These are phyloP conservation scores for Helicostylum pulchrum DNA, from an alignment of 192 early-diverging fungal species.

Conservation along the genomic window DNA sequence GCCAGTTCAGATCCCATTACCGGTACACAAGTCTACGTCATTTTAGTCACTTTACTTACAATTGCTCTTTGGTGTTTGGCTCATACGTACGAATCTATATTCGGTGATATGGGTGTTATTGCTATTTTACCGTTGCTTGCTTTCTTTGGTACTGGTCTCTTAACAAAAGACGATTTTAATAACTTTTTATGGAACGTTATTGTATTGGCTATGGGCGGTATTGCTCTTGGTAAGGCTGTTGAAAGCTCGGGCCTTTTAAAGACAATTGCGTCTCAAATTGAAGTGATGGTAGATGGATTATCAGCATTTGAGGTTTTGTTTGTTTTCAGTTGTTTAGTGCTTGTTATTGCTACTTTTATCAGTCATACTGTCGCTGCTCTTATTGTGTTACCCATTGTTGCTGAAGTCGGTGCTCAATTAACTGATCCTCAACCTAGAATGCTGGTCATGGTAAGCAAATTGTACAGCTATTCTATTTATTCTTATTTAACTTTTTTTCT, in stretches of 20 bases:
- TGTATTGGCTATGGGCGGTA: slow-evolving; percentile 92
- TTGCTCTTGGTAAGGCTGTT: slow-evolving; percentile 90
- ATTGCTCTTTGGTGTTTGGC: slow-evolving; percentile 91
- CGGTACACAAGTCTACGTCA: slow-evolving; percentile 73
- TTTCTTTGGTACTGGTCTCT: slow-evolving; percentile 86
- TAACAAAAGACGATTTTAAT: slow-evolving; percentile 97
- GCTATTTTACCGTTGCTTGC: slow-evolving; percentile 87
- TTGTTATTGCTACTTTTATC: slow-evolving; percentile 89
- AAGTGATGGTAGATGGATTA: slow-evolving; percentile 58
- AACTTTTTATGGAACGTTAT: slow-evolving; percentile 93
- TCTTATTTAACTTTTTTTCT: neutral
- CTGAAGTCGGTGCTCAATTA: slow-evolving; percentile 78
- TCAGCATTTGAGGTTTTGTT: slow-evolving; percentile 69
- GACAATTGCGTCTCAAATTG: slow-evolving; percentile 72
- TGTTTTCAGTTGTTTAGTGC: slow-evolving; percentile 74
- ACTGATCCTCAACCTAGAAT: slow-evolving; percentile 75
- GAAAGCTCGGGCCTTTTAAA: slow-evolving; percentile 81
- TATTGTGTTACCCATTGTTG: slow-evolving; percentile 94
- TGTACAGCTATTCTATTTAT: slow-evolving; percentile 7
- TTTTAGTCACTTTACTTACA: slow-evolving; percentile 66
- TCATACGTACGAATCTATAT: slow-evolving; percentile 62
- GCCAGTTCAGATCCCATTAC: slow-evolving; percentile 55
- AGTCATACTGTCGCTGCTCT: slow-evolving; percentile 93
- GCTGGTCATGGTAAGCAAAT: slow-evolving; percentile 68
- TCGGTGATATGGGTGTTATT: slow-evolving; percentile 96